Evolutionary conservation across 2,329 filamentous ascomycete species (phyloP).

Genomic region (Allantophomopsis lycopodina): DNA sequence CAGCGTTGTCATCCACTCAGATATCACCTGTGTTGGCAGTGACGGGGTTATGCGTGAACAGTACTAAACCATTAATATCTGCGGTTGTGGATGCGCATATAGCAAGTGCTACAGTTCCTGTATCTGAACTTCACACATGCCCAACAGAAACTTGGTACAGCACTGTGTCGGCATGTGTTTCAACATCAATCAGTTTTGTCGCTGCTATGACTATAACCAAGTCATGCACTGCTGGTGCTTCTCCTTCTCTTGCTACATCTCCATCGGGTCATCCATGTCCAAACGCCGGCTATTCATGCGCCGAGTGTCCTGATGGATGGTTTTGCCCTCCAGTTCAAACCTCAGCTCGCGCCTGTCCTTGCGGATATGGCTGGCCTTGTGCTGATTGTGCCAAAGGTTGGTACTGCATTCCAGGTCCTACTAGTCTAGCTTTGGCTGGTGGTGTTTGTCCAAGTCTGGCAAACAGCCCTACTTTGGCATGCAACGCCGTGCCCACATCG

Average conservation of each 20-base stretch:
- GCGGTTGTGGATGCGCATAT: no score
- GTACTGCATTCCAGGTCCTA: conserved; percentile 7
- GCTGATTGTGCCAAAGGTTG: conserved; percentile 4
- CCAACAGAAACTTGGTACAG: background rate
- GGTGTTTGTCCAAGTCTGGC: no score
- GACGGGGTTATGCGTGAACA: no score
- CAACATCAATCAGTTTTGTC: background rate
- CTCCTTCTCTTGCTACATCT: background rate
- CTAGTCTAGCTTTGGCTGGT: background rate
- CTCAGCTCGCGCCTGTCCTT: conserved; percentile 5
- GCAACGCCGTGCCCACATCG: no score
- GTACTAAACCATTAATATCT: no score
- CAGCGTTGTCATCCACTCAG: no score
- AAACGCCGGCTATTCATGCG: conserved; percentile 7
- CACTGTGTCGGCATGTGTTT: background rate
- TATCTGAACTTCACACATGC: background rate
- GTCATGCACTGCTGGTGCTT: background rate
- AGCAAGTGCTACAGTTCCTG: no score
- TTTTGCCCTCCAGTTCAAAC: conserved; percentile 8
- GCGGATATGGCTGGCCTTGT: conserved; percentile 10
- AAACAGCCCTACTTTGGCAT: no score
- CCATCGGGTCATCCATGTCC: conserved; percentile 6
- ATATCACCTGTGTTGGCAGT: no score
- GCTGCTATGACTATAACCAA: background rate
- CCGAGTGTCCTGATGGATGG: conserved; percentile 8